These are phyloP conservation scores for Meyerozyma guilliermondii DNA, from an alignment of 1,139 yeast species.

Conservation along the genomic window DNA sequence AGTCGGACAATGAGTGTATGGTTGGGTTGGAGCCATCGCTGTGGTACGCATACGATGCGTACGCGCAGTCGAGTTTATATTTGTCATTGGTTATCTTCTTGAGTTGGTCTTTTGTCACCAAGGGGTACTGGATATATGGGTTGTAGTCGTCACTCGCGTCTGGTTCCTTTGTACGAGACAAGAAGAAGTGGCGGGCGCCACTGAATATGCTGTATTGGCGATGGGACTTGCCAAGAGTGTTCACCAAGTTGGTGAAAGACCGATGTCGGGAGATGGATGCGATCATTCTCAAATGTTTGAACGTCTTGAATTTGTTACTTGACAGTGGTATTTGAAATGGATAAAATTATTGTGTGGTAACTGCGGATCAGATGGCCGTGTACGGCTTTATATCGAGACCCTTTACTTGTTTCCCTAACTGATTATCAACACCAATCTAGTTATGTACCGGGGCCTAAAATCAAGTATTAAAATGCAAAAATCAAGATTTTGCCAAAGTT, in stretches of 20 bases:
- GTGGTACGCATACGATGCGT: conserved; percentile 48
- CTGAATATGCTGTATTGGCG: conserved; percentile 12
- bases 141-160: conserved; percentile 21
- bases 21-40: conserved; percentile 34
- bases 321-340: too few relatives aligned
- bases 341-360: too few relatives aligned
- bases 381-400: too few relatives aligned
- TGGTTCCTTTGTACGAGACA: conserved; percentile 15
- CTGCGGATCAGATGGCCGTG: too few relatives aligned
- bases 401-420: too few relatives aligned
- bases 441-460: background rate
- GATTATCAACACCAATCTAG: too few relatives aligned
- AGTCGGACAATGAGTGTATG: conserved; percentile 47
- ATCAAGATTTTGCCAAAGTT: background rate
- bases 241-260: background rate
- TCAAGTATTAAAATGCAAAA: background rate
- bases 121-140: conserved; percentile 40
- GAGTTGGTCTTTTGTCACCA: conserved; percentile 39
- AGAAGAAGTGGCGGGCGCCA: conserved; percentile 26
- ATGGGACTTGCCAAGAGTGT: background rate
- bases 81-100: conserved; percentile 35
- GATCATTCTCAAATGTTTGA: too few relatives aligned
- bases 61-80: conserved; percentile 41
- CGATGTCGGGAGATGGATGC: background rate
- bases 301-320: too few relatives aligned